phyloP scores from a whole-genome alignment of 257 asterid species.

The Cruciata laevipes region DNA sequence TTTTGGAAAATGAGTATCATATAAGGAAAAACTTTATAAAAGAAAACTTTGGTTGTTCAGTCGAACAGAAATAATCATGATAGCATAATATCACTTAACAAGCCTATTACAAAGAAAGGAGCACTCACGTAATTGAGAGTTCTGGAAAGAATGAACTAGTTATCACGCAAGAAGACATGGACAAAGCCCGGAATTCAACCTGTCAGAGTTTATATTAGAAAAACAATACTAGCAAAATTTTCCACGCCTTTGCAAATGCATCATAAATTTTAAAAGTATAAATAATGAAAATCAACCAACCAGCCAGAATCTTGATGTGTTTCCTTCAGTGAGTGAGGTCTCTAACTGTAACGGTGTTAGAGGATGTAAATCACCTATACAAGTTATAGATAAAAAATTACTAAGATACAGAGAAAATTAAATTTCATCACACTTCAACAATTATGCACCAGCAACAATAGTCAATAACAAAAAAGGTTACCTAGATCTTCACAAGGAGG shows the following conservation, averaged over 20 bases:
- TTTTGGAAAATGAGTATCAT: neutral
- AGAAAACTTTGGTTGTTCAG: neutral
- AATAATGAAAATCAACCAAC: conserved; percentile 45
- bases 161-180: conserved; percentile 55
- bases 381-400: conserved; percentile 15
- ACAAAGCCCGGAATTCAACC: conserved; percentile 81
- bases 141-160: conserved; percentile 86
- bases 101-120: neutral
- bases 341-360: conserved; percentile 91
- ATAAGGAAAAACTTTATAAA: neutral
- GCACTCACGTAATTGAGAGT: conserved; percentile 83
- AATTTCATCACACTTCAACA: neutral
- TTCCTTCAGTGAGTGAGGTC: conserved; percentile 83
- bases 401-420: neutral
- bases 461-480: conserved; percentile 13
- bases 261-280: neutral
- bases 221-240: neutral
- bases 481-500: conserved; percentile 70
- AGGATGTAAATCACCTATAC: conserved; percentile 60
- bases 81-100: neutral
- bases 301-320: conserved; percentile 79
- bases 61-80: neutral
- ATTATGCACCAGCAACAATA: neutral
- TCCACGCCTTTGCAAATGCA: neutral
- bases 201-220: conserved; percentile 29